Evolutionary conservation across 495 filamentous ascomycete genomes (phyloP), one percentile per base, ranked within the genome.

Genomic region (Trichoderma parareesei): DNA sequence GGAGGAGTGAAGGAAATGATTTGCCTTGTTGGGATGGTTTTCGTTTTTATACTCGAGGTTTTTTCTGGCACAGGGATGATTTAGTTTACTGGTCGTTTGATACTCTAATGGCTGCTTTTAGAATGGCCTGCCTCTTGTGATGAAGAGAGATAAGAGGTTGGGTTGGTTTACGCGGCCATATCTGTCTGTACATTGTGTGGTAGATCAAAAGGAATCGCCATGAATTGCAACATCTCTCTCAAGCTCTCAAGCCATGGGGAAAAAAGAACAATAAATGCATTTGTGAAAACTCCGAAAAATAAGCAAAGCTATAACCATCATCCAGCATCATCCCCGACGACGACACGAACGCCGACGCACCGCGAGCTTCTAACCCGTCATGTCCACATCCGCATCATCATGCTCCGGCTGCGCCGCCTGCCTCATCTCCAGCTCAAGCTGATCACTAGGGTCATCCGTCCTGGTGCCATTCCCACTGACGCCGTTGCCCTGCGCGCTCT

Each of bases 381-480:
- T 86, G 48, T 86, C 77, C 16, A 88, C 82, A 70, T 90, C 88
- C 27, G 27, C 27, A 27, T 71, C 71, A 69, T 81, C 79, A 7
- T 70, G 65, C 27, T 63, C 69, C 2, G 67, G 62, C 49, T 69
- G 67, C 59, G 73, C 75, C 57, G 74, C 76, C 69, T 76, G 71
- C 37, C 80, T 73, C 68, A 82, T 83, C 71, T 80, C 80, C 67
- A 74, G 64, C 70, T 73, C 74, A 43, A 82, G 67, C 72, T 82
- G 79, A 5, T 76, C 73, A 67, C 67, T 75, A 7, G 79, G 75
- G 43, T 77, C 78, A 59, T 66, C 27, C 27, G 27, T 27, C 27
- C 27, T 27, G 27, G 0, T 27, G 2, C 27, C 27, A 27, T 27
- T 27, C 27, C 27, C 27, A 27, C 55, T 49, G 71, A 67, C 0